These are phyloP conservation scores for Cunninghamia lanceolata DNA, from an alignment of 75 land plant genomes.

Conservation along the genomic window DNA sequence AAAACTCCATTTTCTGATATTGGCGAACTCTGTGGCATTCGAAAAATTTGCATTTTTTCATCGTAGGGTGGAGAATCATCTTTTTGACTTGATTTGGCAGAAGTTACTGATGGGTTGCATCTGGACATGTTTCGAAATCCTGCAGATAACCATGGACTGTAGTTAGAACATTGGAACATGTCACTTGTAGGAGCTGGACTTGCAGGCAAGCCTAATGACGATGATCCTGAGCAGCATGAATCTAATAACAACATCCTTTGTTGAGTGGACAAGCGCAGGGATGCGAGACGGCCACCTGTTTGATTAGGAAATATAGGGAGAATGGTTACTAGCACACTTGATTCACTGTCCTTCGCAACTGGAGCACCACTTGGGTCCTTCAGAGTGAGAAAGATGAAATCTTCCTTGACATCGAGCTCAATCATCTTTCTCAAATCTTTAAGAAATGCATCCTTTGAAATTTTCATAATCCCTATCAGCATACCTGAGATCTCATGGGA, in stretches of 20 bases:
- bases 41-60: too few species aligned
- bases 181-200: not conserved
- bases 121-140: not conserved
- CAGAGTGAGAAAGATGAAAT: constrained; percentile 24
- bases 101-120: not conserved
- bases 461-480: constrained; percentile 21
- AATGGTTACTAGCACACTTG: constrained; percentile 14
- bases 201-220: not conserved
- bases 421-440: constrained; percentile 31
- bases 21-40: too few species aligned
- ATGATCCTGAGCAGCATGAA: not conserved
- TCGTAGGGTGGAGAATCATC: not conserved
- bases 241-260: not conserved
- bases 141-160: not conserved
- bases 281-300: constrained; percentile 24
- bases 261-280: not conserved
- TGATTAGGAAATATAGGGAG: constrained; percentile 20
- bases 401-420: constrained; percentile 13
- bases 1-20: too few species aligned
- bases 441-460: constrained; percentile 15
- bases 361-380: constrained; percentile 36
- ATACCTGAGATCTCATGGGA: constrained; percentile 28
- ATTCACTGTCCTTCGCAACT: constrained; percentile 24
- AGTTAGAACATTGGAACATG: not conserved
- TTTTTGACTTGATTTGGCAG: not conserved